Conservation (phyloP, 495 filamentous ascomycete species). For the Aspergillus sclerotiicarbonarius region DNA sequence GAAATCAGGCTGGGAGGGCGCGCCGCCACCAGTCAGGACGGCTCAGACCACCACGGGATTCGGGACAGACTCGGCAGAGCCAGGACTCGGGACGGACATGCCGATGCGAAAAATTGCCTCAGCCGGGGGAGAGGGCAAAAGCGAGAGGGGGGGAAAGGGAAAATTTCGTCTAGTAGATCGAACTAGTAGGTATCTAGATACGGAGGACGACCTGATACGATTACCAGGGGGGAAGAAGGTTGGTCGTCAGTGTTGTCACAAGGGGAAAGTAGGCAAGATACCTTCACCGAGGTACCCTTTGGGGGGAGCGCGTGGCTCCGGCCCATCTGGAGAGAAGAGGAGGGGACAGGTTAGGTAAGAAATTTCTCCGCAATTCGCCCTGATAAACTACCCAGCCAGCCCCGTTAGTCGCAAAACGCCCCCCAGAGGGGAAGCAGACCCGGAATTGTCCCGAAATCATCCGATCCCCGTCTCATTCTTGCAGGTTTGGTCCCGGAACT, state of each 20-base stretch:
- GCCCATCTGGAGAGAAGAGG: constrained; percentile 2
- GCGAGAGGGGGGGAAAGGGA: background rate
- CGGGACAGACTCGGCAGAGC: constrained; percentile 26
- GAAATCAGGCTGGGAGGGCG: background rate
- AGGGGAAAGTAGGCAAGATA: background rate
- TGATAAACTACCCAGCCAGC: constrained; percentile 3
- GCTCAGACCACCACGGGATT: constrained; percentile 28
- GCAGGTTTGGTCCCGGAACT: constrained; percentile 4
- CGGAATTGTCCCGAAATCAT: constrained; percentile 23
- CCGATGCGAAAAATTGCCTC: constrained; percentile 23
- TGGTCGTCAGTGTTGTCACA: background rate
- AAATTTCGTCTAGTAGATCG: background rate
- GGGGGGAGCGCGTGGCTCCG: constrained; percentile 3
- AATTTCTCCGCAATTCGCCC: constrained; percentile 22
- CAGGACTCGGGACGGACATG: constrained; percentile 21
- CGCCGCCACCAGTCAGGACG: constrained; percentile 3
- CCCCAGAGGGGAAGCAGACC: constrained; percentile 12
- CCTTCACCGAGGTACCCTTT: constrained; percentile 22
- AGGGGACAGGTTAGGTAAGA: constrained; percentile 19
- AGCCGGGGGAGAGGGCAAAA: constrained; percentile 7
- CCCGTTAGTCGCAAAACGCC: constrained; percentile 9
- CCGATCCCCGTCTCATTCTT: constrained; percentile 17
- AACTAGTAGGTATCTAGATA: background rate
- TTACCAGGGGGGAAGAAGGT: too few species aligned
- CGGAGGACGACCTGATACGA: too few species aligned